phyloP scores from a whole-genome alignment of 805 yeast genomes.

The Ogataea degrootiae region DNA sequence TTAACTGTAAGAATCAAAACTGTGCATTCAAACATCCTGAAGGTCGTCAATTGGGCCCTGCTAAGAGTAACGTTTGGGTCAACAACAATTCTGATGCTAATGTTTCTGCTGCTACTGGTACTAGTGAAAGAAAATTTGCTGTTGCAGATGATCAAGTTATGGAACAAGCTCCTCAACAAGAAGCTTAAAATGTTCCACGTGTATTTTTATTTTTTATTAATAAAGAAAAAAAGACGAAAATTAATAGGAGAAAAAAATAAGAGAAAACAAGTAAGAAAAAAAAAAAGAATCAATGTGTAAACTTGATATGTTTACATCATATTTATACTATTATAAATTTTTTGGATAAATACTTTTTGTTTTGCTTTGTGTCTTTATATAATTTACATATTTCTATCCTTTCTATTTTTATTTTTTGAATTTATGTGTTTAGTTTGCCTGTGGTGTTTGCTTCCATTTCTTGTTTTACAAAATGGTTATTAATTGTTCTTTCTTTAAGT shows the following conservation, averaged over 20 bases:
- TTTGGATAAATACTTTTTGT: background rate
- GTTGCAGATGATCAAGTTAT: slow-evolving; percentile 69
- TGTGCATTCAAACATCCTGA: slow-evolving; percentile 81
- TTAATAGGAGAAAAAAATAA: no score
- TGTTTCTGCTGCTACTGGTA: slow-evolving; percentile 20
- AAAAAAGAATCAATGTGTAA: no score
- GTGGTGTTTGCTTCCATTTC: background rate
- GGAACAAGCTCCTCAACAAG: slow-evolving; percentile 59
- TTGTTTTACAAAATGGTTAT: background rate
- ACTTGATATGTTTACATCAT: background rate
- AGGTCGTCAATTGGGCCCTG: slow-evolving; percentile 46
- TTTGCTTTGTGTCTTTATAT: background rate
- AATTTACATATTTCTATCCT: background rate
- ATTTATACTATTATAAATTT: background rate
- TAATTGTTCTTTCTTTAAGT: background rate
- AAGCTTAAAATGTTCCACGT: slow-evolving; percentile 8
- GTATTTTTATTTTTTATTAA: background rate
- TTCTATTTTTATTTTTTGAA: background rate
- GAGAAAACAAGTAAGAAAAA: no score
- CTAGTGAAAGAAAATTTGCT: slow-evolving; percentile 68
- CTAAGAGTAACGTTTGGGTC: slow-evolving; percentile 30
- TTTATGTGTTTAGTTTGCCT: background rate
- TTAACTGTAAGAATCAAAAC: slow-evolving; percentile 62
- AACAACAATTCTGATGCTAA: slow-evolving; percentile 5
- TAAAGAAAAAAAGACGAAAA: background rate